A percentile compares a stretch with the other conserved stretches of the same genome.
Conservation (phyloP, 495 filamentous ascomycete species). For the Trichoderma orchidacearum region DNA sequence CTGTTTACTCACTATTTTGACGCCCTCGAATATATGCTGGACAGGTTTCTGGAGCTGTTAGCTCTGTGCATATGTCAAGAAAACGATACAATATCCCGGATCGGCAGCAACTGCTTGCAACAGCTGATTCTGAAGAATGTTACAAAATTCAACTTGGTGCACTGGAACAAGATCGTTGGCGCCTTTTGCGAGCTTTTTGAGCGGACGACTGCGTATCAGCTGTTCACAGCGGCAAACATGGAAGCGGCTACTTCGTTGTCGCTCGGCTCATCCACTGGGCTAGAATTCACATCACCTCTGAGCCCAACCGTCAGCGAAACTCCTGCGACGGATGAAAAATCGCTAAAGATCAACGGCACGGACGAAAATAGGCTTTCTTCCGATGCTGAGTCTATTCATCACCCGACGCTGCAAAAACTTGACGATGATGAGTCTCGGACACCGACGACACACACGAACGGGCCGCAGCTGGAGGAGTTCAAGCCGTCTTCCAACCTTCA, state of each 20-base stretch:
- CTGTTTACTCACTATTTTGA: constrained; percentile 98
- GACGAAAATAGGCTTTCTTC: constrained; percentile 11
- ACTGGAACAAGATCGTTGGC: constrained; percentile 89
- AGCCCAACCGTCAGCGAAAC: constrained; percentile 21
- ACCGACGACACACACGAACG: constrained; percentile 15
- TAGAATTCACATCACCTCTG: constrained; percentile 27
- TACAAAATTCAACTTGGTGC: constrained; percentile 67
- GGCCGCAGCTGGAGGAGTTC: constrained; percentile 66
- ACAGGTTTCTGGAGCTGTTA: constrained; percentile 82
- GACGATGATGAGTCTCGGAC: constrained; percentile 24
- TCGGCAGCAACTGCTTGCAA: constrained; percentile 95
- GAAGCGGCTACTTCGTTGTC: constrained; percentile 30
- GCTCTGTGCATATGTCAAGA: constrained; percentile 97
- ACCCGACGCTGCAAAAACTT: constrained; percentile 6
- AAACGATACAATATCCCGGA: constrained; percentile 95
- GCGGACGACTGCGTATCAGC: constrained; percentile 81
- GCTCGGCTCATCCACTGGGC: constrained; percentile 20
- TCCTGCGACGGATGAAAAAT: constrained; percentile 33
- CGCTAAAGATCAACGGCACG: constrained; percentile 48
- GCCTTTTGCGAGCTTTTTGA: constrained; percentile 93
- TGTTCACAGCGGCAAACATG: constrained; percentile 76
- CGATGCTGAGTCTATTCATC: constrained; percentile 9
- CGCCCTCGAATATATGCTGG: constrained; percentile 88
- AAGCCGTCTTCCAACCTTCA: constrained; percentile 57
- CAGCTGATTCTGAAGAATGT: constrained; percentile 95